Percentiles rank a stretch among this genome's conserved stretches.
phyloP scores from a whole-genome alignment of 1,139 yeast genomes.

The Candida buenavistaensis region DNA sequence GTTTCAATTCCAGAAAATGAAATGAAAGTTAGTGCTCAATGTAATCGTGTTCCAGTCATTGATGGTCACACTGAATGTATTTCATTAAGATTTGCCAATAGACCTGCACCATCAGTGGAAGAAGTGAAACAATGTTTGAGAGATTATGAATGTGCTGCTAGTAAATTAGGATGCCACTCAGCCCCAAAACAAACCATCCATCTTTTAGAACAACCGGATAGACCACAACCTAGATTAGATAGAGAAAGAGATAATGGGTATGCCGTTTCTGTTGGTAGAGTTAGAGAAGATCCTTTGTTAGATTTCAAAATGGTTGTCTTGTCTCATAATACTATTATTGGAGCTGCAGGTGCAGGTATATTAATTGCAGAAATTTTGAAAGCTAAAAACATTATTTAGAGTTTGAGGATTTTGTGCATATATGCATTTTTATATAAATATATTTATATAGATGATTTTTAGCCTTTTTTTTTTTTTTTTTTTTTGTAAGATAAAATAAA shows the following conservation, averaged over 20 bases:
- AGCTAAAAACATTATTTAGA: slow-evolving; percentile 71
- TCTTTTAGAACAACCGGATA: slow-evolving; percentile 83
- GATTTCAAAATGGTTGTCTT: slow-evolving; percentile 95
- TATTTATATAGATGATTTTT: not conserved
- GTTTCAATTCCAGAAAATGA: slow-evolving; percentile 65
- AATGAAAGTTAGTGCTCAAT: slow-evolving; percentile 88
- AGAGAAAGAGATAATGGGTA: slow-evolving; percentile 93
- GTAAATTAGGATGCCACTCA: slow-evolving; percentile 73
- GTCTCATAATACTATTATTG: slow-evolving; percentile 95
- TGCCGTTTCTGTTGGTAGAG: slow-evolving; percentile 93
- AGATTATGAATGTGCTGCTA: slow-evolving; percentile 85
- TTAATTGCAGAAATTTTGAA: slow-evolving; percentile 88
- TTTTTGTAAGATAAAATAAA: too few relatives aligned
- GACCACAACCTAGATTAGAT: slow-evolving; percentile 98
- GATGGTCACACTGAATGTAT: slow-evolving; percentile 99
- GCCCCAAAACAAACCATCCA: slow-evolving; percentile 94
- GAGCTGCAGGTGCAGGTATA: slow-evolving; percentile 99
- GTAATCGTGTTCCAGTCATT: slow-evolving; percentile 94
- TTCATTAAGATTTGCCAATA: slow-evolving; percentile 75
- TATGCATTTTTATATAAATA: not conserved
- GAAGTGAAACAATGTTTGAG: slow-evolving; percentile 69
- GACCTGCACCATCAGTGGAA: slow-evolving; percentile 83
- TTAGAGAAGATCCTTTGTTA: slow-evolving; percentile 88
- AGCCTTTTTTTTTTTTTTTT: too few relatives aligned
- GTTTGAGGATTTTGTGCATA: not conserved